Base-by-base conservation (phyloP, 192 early-diverging fungal genomes). In the Entophlyctis luteolus region DNA sequence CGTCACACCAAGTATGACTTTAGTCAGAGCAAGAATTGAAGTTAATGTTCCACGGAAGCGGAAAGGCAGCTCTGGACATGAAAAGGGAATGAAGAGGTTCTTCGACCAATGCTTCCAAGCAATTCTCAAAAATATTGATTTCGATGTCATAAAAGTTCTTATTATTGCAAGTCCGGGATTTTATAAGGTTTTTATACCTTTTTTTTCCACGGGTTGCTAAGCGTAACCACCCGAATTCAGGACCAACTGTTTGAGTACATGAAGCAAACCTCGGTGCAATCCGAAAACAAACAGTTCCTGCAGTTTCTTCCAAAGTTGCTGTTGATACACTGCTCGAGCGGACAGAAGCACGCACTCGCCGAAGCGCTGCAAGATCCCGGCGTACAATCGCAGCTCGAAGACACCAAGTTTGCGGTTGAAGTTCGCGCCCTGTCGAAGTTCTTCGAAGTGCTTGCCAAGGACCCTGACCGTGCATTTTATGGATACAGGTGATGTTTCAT, bases 111-210 rank as follows among this genome's bases (percentile, higher is more conserved):
- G 96, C 1, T 90, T 88, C 71, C 87, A 93, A 71, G 90, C 86
- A 0, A 91, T 99, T 54, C 73, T 92, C 27, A 70, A 63, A 32
- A 33, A 23, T 72, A 75, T 99, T 18, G 88, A 97, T 73, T 95
- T 99, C 82, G 83, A 86, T 45, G 80, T 99, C 48, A 86, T 98
- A 71, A 99, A 98, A 69, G 94, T 90, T n/a, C 80, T 98, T 12
- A 93, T 99, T 52, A 71, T 99, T 18, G 94, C 91, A 36, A 96
- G 94, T 72, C 97, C 97, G 29, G 97, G 95, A 34, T 99, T 97
- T 84, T 87, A 90, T 18, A 89, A 87, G 85, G 88, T 90, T 75
- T 39, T 47, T 25, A 16, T 16, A 29, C 27, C 45, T 18, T 27
- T 56, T 27, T n/a, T n/a, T 2, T 36, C 14, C 5, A 16, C 58